These are phyloP conservation scores for Physocladia obscura DNA, from an alignment of 192 early-diverging fungal species.

Conservation along the genomic window DNA sequence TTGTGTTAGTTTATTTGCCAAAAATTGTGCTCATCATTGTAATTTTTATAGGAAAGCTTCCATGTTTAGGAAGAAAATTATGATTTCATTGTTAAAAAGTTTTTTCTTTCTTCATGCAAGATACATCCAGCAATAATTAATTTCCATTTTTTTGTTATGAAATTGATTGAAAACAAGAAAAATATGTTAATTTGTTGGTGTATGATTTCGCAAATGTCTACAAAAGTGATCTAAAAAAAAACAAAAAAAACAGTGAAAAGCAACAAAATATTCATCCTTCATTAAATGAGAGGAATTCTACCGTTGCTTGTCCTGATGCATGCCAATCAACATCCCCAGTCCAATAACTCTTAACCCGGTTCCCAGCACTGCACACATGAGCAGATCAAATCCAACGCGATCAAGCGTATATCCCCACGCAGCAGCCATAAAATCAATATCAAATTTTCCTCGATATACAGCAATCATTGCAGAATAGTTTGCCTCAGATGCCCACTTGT, in stretches of 20 bases:
- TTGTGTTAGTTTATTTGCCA: no score
- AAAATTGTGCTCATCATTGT: no score
- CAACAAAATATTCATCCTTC: not conserved
- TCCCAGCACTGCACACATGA: slow-evolving; percentile 40
- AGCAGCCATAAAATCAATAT: slow-evolving; percentile 20
- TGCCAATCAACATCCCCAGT: slow-evolving; percentile 33
- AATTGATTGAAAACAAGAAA: no score
- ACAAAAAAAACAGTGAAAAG: not conserved
- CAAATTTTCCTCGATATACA: slow-evolving; percentile 30
- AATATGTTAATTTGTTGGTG: no score
- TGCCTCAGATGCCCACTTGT: slow-evolving; percentile 51
- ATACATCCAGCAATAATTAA: no score
- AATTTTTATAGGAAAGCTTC: no score
- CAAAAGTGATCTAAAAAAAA: not conserved
- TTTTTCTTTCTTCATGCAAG: not conserved
- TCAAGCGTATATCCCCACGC: slow-evolving; percentile 37
- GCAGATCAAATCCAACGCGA: slow-evolving; percentile 29
- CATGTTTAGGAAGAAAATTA: no score
- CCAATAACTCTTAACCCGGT: slow-evolving; percentile 29
- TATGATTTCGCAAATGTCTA: not conserved
- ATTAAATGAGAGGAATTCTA: slow-evolving; percentile 20
- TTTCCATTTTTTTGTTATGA: no score
- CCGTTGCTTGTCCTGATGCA: slow-evolving; percentile 49
- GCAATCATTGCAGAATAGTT: slow-evolving; percentile 29
- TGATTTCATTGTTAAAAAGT: no score